Evolutionary conservation across 495 filamentous ascomycete genomes (phyloP), one percentile per base, ranked within the genome.

Genomic region (Penicillium longicatenatum): DNA sequence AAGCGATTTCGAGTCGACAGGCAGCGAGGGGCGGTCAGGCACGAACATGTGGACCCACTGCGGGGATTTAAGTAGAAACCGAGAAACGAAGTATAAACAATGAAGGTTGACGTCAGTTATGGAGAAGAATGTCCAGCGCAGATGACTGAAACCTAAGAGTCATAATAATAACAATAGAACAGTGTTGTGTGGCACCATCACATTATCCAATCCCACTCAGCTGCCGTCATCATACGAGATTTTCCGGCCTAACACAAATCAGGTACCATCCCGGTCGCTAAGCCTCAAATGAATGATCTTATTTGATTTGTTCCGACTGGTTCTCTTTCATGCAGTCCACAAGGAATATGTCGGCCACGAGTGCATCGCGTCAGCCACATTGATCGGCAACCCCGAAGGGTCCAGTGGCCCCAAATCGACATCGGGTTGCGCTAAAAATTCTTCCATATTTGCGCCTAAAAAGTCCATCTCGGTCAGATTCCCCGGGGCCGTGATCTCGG

Each of bases 21-120:
- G 62, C 66, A 66, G 55, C 58, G 55, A 55, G 64, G 61, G 61
- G 73, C 71, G 70, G 71, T 75, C 70, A 75, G 73, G 73, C 69
- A 75, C 63, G 61, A 60, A 72, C 67, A 58, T 55, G 22, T 47
- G 22, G 64, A 60, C 61, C 66, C 72, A 75, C 72, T 72, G 69
- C 67, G 68, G 71, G 70, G 69, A 35, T 35, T 55, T n/a, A 39
- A 17, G 17, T 2, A 39, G 37, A 39, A 39, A 12, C 6, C 4
- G 14, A 17, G 37, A 39, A 39, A 12, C 17, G 1, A 39, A 17
- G 16, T n/a, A 17, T 16, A 17, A 39, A n/a, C 2, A 39, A n/a
- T 17, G 6, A 17, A 39, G 4, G 16, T 39, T 39, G 37, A 17
- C 16, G 37, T 16, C 31, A 39, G 16, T 39, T 16, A n/a, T n/a